Conservation (phyloP, 306 rosid genomes). For the Luffa aegyptiaca region DNA sequence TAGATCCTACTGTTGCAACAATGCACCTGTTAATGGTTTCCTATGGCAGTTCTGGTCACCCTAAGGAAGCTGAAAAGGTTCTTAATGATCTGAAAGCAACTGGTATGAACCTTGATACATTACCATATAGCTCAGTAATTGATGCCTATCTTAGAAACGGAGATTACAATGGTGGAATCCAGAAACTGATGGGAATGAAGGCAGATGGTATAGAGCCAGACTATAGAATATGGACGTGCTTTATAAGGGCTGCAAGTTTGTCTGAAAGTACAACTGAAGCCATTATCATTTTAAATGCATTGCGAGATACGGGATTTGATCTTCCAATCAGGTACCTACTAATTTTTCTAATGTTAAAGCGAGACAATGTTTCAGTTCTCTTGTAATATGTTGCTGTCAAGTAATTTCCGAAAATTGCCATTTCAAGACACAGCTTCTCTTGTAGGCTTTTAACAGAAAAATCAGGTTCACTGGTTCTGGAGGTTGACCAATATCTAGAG, state of each 20-base stretch:
- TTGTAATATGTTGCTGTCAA: neutral
- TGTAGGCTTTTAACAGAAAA: slow-evolving; percentile 76
- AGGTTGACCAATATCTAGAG: slow-evolving; percentile 56
- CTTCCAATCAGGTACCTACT: slow-evolving; percentile 71
- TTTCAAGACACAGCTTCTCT: slow-evolving; percentile 8
- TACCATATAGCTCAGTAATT: slow-evolving; percentile 83
- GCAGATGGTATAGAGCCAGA: slow-evolving; percentile 60
- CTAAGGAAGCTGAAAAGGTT: slow-evolving; percentile 81
- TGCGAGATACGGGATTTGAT: slow-evolving; percentile 51
- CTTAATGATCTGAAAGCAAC: slow-evolving; percentile 59
- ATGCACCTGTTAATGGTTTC: slow-evolving; percentile 96
- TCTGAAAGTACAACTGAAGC: slow-evolving; percentile 43
- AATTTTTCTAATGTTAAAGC: neutral
- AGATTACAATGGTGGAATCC: slow-evolving; percentile 49
- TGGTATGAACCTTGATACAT: slow-evolving; percentile 47
- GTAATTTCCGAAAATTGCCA: neutral
- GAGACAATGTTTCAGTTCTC: neutral
- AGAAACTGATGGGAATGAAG: slow-evolving; percentile 66
- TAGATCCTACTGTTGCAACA: slow-evolving; percentile 78
- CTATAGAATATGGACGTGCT: slow-evolving; percentile 96
- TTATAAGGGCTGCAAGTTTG: slow-evolving; percentile 83
- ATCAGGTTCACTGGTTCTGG: slow-evolving; percentile 50
- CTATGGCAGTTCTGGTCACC: slow-evolving; percentile 80
- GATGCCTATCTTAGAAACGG: slow-evolving; percentile 72
- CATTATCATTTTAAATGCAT: slow-evolving; percentile 49